Base-by-base conservation (phyloP, 176 grass and related monocot species). In the Elaeis guineensis region DNA sequence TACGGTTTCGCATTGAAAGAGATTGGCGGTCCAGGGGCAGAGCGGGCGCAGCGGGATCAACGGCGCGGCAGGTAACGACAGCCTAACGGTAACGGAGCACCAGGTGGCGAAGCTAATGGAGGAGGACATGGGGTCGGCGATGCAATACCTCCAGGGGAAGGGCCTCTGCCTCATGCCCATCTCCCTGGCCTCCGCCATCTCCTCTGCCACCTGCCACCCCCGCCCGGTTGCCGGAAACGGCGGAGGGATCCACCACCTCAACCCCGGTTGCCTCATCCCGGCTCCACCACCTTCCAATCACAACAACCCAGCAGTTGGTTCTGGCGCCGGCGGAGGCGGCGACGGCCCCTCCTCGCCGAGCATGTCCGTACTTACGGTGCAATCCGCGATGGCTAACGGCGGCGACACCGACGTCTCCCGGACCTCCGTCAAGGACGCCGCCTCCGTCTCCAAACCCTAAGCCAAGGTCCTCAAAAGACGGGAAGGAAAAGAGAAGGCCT, bases 81-180 rank as follows among this genome's bases (percentile, higher is more conserved):
- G 66, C 57, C 58, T 96, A 64, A 77, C 52, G 62, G 72, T 82
- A 61, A 90, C 91, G 19, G 91, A 96, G 75, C 83, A 85, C 19
- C 91, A 96, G 19, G 91, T 90, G 48, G 91, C 83, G 6, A 96
- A 75, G 77, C 52, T 96, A 60, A 96, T 96, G 83, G 91, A 90
- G 61, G 91, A 87, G 64, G 86, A 96, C 72, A 90, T 87, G 91
- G 86, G 91, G 17, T 87, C 77, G 0, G 91, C 91, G 25, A 96
- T 96, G 91, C 91, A 96, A 58, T 96, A 96, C 72, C 86, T 96
- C 35, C 91, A 96, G 62, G 86, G 54, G 1, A 54, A 19, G 54
- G 21, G 21, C 21, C 32, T 50, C 9, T 44, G 20, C 19, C 61
- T 15, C 3, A 50, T 23, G 39, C 21, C 24, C 39, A 39, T 5